Evolutionary conservation across 192 early-diverging fungal genomes (phyloP), one percentile per base, ranked within the genome.

Genomic region (Linnemannia elongata): DNA sequence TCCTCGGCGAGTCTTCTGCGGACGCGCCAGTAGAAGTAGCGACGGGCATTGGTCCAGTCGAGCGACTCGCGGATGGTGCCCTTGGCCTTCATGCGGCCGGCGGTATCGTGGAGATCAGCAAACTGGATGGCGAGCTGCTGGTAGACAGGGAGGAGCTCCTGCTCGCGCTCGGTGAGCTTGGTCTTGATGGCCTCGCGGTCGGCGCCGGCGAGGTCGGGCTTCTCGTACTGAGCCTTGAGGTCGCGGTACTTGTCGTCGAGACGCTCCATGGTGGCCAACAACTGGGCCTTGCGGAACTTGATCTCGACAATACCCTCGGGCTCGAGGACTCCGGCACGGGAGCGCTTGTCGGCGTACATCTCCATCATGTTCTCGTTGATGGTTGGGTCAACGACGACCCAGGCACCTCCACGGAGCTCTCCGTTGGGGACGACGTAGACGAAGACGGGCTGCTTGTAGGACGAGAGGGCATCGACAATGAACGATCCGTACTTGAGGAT

Each of bases 351-450:
- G 27, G 97, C 97, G 81, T 99, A 99, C 98, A 99, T 99, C 89
- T 99, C 98, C 98, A 99, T 99, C 94, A 96, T 95, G 71, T 98
- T 94, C 38, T 95, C 89, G 89, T 99, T 99, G 89, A 99, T 99
- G 8, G 95, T 96, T 35, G 97, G 97, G 80, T 99, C 98, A 0
- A 99, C 89, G 0, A 99, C 98, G 22, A 98, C 98, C 98, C 98
- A 99, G 15, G 98, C 97, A 74, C 98, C 98, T 88, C 98, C 98
- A 87, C 98, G 95, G 69, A 99, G 93, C 90, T 99, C 98, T 83
- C 98, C 98, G 80, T 96, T 94, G 55, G 95, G 95, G 20, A 99
- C 90, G 30, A 99, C 91, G 85, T 99, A 99, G 20, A 99, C 96
- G 87, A 99, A 98, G 41, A 99, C 96, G 15, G 98, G 98, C 89